phyloP scores from a whole-genome alignment of 768 basidiomycete species.

The Hypsizygus marmoreus region DNA sequence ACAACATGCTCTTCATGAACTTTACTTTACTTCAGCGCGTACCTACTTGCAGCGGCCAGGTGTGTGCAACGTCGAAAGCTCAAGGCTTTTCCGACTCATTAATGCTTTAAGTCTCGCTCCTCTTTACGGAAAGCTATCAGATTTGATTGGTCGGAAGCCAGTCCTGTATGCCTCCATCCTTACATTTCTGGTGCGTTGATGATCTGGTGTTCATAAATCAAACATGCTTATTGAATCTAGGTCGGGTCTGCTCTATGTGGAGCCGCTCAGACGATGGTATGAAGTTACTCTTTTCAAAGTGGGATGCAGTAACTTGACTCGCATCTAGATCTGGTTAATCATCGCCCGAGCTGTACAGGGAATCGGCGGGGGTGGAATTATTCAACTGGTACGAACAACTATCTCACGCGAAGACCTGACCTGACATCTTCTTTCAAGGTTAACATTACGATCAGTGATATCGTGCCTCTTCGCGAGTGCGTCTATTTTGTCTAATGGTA shows the following conservation, averaged over 20 bases:
- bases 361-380: slow-evolving; percentile 79
- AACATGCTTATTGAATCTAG: slow-evolving; percentile 34
- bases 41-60: slow-evolving; percentile 67
- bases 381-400: slow-evolving; percentile 54
- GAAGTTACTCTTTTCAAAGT: not conserved
- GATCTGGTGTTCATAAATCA: not conserved
- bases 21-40: slow-evolving; percentile 51
- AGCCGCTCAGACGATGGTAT: slow-evolving; percentile 71
- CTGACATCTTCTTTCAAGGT: slow-evolving; percentile 35
- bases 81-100: not conserved
- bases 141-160: slow-evolving; percentile 61
- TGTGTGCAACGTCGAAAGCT: slow-evolving; percentile 15
- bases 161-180: slow-evolving; percentile 66
- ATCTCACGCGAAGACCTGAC: not conserved
- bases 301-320: not conserved
- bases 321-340: slow-evolving; percentile 62
- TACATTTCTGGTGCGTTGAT: slow-evolving; percentile 60
- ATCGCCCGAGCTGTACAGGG: slow-evolving; percentile 80
- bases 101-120: slow-evolving; percentile 53
- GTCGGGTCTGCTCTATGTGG: slow-evolving; percentile 82
- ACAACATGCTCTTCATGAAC: not conserved
- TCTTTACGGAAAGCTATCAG: slow-evolving; percentile 77
- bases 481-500: slow-evolving; percentile 38
- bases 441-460: slow-evolving; percentile 80
- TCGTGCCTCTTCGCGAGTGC: slow-evolving; percentile 78